Evolutionary conservation across 345 rosid species (phyloP).

Genomic region (Triadica sebifera): DNA sequence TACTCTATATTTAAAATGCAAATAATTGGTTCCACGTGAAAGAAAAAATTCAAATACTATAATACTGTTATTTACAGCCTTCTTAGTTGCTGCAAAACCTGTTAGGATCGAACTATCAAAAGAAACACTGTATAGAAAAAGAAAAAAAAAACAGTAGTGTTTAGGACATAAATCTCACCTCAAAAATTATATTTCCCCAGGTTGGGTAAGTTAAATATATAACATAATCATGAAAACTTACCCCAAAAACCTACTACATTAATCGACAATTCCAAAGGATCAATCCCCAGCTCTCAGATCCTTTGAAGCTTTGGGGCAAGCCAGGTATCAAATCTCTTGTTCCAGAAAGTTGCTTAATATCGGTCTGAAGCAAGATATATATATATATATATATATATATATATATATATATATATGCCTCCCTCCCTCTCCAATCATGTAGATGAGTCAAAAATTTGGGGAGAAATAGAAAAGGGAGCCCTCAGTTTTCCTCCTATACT

Average conservation of each 20-base stretch:
- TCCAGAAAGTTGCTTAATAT: no score
- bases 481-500: conserved; percentile 28
- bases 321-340: no score
- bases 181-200: not conserved
- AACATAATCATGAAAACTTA: not conserved
- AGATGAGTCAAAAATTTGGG: not conserved
- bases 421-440: not conserved
- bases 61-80: no score
- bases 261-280: not conserved
- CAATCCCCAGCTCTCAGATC: not conserved
- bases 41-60: no score
- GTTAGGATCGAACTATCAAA: no score
- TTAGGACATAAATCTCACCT: not conserved
- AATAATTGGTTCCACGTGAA: no score
- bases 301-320: not conserved
- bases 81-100: no score
- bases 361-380: not conserved
- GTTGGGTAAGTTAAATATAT: not conserved
- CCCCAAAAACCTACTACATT: not conserved
- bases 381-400: no score
- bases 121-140: no score
- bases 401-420: no score
- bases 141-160: no score
- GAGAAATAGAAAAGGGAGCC: not conserved
- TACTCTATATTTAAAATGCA: no score